phyloP scores from a whole-genome alignment of 768 basidiomycete genomes.

The Chiua virens region DNA sequence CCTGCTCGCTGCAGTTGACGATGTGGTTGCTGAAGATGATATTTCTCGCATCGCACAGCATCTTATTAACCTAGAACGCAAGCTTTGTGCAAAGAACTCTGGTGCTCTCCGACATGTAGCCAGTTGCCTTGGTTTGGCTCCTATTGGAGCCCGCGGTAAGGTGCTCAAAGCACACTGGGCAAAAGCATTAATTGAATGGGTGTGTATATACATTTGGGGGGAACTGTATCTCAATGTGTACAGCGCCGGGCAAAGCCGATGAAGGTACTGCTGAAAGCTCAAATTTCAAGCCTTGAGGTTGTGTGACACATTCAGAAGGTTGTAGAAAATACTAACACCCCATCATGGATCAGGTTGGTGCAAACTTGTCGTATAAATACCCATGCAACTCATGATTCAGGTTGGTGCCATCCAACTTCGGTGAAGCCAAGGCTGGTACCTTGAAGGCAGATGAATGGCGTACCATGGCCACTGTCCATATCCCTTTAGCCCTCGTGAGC shows the following conservation, averaged over 20 bases:
- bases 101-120: neutral
- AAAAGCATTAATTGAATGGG: constrained; percentile 5
- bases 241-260: neutral
- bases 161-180: constrained; percentile 6
- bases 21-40: neutral
- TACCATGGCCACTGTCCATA: constrained; percentile 4
- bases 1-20: neutral
- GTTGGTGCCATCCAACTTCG: constrained; percentile 17
- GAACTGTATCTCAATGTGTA: neutral
- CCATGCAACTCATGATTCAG: too few species aligned
- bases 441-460: constrained; percentile 27
- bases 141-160: neutral
- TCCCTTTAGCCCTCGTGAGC: constrained; percentile 21
- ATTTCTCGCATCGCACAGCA: too few species aligned
- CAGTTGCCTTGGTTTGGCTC: neutral
- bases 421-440: constrained; percentile 5
- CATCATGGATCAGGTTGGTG: constrained; percentile 13
- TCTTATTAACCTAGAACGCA: neutral
- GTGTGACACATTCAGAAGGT: neutral
- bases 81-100: neutral
- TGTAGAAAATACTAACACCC: constrained; percentile 1
- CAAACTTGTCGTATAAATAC: too few species aligned
- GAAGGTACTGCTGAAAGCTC: neutral
- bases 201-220: neutral
- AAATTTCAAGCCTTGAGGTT: neutral